These are phyloP conservation scores for Obelidium mucronatum DNA, from an alignment of 192 early-diverging fungal species.

Conservation along the genomic window DNA sequence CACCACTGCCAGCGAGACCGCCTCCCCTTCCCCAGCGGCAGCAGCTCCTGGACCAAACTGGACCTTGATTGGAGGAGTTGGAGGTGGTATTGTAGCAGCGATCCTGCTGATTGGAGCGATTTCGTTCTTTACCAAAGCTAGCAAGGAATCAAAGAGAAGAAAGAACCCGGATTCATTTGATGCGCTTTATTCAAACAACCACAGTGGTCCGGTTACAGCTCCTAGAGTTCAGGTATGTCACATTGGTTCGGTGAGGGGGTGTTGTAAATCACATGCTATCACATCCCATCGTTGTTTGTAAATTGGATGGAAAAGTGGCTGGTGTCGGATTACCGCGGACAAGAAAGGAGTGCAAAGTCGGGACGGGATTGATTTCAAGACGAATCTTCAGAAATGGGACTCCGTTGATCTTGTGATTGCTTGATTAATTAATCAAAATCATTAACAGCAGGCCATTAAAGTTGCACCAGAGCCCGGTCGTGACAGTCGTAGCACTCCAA, in stretches of 20 bases:
- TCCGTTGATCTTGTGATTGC: no score
- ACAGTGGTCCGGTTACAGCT: neutral
- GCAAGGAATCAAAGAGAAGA: neutral
- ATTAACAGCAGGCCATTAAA: neutral
- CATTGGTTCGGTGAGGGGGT: neutral
- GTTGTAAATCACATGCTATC: no score
- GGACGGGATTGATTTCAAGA: no score
- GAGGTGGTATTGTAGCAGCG: conserved; percentile 5
- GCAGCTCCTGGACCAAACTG: neutral
- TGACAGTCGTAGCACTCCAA: neutral
- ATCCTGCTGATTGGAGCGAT: conserved; percentile 22
- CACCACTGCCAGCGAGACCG: neutral
- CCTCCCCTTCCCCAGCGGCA: neutral
- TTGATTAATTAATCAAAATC: no score
- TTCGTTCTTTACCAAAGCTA: conserved; percentile 26
- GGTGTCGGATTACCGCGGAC: no score
- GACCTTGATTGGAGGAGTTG: conserved; percentile 16
- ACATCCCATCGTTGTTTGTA: no score
- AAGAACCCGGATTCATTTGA: conserved; percentile 14
- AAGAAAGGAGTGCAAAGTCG: no score
- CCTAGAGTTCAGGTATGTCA: neutral
- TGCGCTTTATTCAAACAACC: neutral
- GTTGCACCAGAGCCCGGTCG: neutral
- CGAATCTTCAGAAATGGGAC: no score
- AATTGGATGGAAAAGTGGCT: no score